These are phyloP conservation scores for Phytophthora tubulina DNA, from an alignment of 352 stramenopile species.

Conservation along the genomic window DNA sequence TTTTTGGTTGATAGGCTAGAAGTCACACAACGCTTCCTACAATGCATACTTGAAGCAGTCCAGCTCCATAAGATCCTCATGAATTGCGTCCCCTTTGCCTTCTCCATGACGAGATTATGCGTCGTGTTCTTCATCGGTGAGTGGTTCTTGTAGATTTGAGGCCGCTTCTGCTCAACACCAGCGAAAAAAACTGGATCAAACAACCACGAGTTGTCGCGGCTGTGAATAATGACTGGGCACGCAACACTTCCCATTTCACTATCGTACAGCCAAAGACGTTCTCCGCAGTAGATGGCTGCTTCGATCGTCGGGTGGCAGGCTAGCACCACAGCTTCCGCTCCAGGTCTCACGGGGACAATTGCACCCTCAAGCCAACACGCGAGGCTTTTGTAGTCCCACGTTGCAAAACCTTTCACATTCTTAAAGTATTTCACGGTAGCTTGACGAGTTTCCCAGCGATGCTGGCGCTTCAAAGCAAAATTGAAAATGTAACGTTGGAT, in stretches of 20 bases:
- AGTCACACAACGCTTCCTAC: no score
- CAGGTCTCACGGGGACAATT: conserved; percentile 32
- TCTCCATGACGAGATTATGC: conserved; percentile 29
- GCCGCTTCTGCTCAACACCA: conserved; percentile 10
- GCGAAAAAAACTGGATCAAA: conserved; percentile 22
- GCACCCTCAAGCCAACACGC: conserved; percentile 39
- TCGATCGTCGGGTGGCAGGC: conserved; percentile 34
- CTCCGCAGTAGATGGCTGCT: conserved; percentile 32
- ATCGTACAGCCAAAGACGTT: conserved; percentile 26
- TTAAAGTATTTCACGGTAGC: conserved; percentile 24
- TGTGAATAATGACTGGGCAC: conserved; percentile 41
- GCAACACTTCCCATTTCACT: conserved; percentile 42
- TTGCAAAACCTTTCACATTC: conserved; percentile 33
- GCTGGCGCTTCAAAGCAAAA: conserved; percentile 5
- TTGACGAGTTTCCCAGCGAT: conserved; percentile 2
- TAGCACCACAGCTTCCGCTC: conserved; percentile 24
- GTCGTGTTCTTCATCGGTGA: conserved; percentile 16
- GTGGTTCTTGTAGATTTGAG: conserved; percentile 24
- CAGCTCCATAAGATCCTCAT: conserved; percentile 8
- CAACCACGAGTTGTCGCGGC: conserved; percentile 15
- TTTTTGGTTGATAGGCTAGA: no score
- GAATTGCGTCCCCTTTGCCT: conserved; percentile 7
- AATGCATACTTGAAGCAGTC: conserved; percentile 2
- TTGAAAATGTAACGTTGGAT: conserved; percentile 20
- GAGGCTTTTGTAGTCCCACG: conserved; percentile 27